Evolutionary conservation across 2,329 filamentous ascomycete genomes (phyloP).

Genomic region (Arthrocladium fulminans): DNA sequence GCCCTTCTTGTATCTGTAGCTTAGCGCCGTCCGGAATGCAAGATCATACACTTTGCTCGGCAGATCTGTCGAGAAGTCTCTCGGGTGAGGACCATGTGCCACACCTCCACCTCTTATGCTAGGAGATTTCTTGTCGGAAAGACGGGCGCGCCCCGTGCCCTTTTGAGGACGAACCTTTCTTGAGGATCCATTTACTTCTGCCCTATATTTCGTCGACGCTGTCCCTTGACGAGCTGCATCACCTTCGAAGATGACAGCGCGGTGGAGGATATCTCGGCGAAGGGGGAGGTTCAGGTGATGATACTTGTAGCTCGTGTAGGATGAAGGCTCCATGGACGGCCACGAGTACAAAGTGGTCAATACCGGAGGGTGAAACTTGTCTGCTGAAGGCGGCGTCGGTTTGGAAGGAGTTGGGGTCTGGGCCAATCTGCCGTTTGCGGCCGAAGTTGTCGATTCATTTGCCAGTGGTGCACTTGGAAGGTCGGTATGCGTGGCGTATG

Average conservation of each 20-base stretch:
- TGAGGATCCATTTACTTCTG: slow-evolving; percentile 73
- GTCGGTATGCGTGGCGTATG: slow-evolving; percentile 43
- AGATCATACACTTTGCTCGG: slow-evolving; percentile 89
- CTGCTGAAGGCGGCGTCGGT: background rate
- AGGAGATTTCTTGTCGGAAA: slow-evolving; percentile 73
- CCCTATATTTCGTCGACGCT: slow-evolving; percentile 70
- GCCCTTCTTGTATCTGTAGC: slow-evolving; percentile 78
- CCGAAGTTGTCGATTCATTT: slow-evolving; percentile 21
- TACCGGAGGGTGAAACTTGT: slow-evolving; percentile 48
- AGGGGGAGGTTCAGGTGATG: slow-evolving; percentile 81
- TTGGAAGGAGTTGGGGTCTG: slow-evolving; percentile 11
- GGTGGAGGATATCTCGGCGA: slow-evolving; percentile 83
- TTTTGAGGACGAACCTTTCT: slow-evolving; percentile 81
- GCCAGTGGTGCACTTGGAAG: slow-evolving; percentile 18
- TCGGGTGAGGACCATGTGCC: slow-evolving; percentile 77
- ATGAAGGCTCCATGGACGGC: slow-evolving; percentile 74
- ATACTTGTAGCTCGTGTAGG: slow-evolving; percentile 67
- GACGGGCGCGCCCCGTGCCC: slow-evolving; percentile 69
- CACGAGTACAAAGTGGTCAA: slow-evolving; percentile 83
- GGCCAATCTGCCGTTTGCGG: slow-evolving; percentile 23
- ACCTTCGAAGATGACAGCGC: slow-evolving; percentile 85
- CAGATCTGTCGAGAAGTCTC: slow-evolving; percentile 78
- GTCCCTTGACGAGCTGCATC: slow-evolving; percentile 82
- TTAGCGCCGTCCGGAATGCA: slow-evolving; percentile 88
- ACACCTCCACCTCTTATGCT: slow-evolving; percentile 79